A percentile compares a stretch with the other conserved stretches of the same genome.
Evolutionary conservation across 345 rosid species (phyloP).

Genomic region (Pistacia integerrima): DNA sequence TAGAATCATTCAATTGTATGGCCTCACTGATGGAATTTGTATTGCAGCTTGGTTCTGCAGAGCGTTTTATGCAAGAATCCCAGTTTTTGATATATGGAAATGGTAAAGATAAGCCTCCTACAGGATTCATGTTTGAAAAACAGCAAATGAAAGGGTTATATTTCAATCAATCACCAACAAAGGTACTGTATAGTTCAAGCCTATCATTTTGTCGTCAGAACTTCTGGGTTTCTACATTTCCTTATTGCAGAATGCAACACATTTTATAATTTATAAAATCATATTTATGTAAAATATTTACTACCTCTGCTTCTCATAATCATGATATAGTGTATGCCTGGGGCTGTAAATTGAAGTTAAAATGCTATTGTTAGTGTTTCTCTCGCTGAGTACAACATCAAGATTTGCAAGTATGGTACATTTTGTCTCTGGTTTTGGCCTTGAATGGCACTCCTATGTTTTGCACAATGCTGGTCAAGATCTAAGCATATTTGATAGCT

Average conservation of each 20-base stretch:
- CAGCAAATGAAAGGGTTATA: slow-evolving; percentile 87
- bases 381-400: background rate
- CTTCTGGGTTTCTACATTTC: background rate
- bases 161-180: slow-evolving; percentile 87
- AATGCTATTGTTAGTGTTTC: background rate
- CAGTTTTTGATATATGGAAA: slow-evolving; percentile 82
- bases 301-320: background rate
- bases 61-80: slow-evolving; percentile 80
- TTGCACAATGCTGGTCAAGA: background rate
- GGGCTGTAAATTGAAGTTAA: background rate
- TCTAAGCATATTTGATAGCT: background rate
- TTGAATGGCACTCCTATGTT: background rate
- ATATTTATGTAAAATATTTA: background rate
- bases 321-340: background rate
- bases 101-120: slow-evolving; percentile 83
- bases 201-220: background rate
- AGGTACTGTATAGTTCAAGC: slow-evolving; percentile 48
- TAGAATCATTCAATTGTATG: slow-evolving; percentile 1
- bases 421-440: too few species aligned
- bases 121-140: slow-evolving; percentile 95
- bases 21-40: slow-evolving; percentile 11
- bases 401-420: background rate
- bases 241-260: background rate
- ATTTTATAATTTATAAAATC: background rate
- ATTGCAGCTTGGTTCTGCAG: slow-evolving; percentile 95